Base-by-base conservation (phyloP, 2,329 filamentous ascomycete genomes). In the Claviceps sp. region DNA sequence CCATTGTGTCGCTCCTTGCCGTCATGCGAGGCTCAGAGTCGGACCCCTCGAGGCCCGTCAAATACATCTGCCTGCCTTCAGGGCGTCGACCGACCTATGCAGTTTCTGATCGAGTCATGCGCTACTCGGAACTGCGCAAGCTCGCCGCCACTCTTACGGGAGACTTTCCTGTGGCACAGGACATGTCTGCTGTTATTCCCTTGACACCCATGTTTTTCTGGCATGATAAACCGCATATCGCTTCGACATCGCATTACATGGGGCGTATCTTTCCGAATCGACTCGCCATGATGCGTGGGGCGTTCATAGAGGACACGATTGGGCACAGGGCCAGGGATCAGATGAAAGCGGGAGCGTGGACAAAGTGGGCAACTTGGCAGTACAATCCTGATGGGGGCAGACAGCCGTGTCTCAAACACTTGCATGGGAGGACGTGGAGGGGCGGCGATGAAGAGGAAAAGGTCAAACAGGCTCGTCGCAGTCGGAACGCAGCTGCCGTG, bases 161-260 rank as follows among this genome's bases (percentile, higher is more conserved):
- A 1, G 63, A 69, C 16, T 77, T 74, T 52, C 22, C 48, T 2
- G 30, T 42, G 36, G 11, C 36, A 5, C 24, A 20, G n/a, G 45
- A 30, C 18, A 2, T 16, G 16, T 55, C 58, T 14, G 60, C 79
- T 0, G 24, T 8, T 11, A 38, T 54, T 7, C 72, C 73, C 0
- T 60, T 79, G 42, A 79, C 76, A 1, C 76, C 76, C 0, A 66
- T 79, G 51, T 79, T 78, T 62, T 77, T 79, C 58, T 79, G 76
- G 76, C 75, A 79, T 52, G 76, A 79, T 54, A 79, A 79, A 56
- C 75, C 76, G 0, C 76, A 79, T 52, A 54, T 79, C 2, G 75
- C 72, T 1, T 70, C 68, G 3, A 71, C 67, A 0, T 56, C 62
- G 1, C 76, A 79, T 56, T 79, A 79, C 52, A 65, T 78, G 0